phyloP scores from a whole-genome alignment of 441 rosid genomes.

The Geranium incanum region DNA sequence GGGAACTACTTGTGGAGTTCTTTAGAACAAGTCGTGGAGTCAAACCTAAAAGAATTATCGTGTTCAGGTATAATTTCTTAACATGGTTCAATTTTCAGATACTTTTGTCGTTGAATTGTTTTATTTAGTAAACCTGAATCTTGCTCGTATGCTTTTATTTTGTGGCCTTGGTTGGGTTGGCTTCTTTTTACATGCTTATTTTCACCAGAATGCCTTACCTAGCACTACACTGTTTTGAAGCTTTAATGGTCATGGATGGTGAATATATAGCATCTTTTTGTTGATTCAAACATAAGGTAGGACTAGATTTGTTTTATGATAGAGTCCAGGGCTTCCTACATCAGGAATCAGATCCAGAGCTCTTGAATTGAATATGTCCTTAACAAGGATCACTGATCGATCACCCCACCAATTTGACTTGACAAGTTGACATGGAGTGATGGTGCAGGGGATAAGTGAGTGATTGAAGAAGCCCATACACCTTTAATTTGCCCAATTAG shows the following conservation, averaged over 20 bases:
- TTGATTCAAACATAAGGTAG: slow-evolving; percentile 1
- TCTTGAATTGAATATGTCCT: not conserved
- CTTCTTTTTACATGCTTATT: not conserved
- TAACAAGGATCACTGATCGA: not conserved
- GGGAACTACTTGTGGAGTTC: slow-evolving; percentile 70
- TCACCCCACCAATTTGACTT: not conserved
- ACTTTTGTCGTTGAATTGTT: slow-evolving; percentile 1
- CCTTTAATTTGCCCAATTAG: not conserved
- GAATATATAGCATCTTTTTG: not conserved
- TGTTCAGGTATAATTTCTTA: slow-evolving; percentile 56
- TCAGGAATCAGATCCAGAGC: not conserved
- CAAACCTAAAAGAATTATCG: slow-evolving; percentile 74
- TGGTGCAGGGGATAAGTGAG: not conserved
- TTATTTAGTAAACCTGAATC: not conserved
- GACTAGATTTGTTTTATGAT: not conserved
- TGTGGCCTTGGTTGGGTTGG: slow-evolving; percentile 1
- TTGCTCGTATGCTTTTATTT: not conserved
- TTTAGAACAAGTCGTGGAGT: slow-evolving; percentile 39
- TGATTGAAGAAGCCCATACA: not conserved
- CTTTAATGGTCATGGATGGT: not conserved
- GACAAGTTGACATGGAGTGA: not conserved
- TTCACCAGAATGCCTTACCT: not conserved
- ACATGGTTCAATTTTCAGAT: not conserved
- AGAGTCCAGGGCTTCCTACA: not conserved
- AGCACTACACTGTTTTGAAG: not conserved